Evolutionary conservation across 495 filamentous ascomycete species (phyloP).

Genomic region (Tuber indicum): DNA sequence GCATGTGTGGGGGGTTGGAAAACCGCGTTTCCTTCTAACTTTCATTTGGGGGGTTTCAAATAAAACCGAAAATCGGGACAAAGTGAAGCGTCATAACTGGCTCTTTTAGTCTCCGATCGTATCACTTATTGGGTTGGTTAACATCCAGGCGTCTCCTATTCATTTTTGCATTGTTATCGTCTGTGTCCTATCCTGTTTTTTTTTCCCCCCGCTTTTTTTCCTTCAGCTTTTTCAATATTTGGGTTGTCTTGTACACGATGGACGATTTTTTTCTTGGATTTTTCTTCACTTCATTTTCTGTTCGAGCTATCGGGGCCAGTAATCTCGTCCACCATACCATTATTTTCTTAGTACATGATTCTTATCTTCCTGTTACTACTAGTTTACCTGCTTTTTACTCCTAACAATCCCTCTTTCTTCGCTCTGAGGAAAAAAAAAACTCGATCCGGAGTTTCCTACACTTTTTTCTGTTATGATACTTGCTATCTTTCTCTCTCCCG

Average conservation of each 20-base stretch:
- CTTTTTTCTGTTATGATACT: background rate
- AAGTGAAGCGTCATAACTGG: slow-evolving; percentile 7
- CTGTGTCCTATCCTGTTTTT: background rate
- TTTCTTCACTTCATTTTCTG: background rate
- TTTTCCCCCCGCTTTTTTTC: background rate
- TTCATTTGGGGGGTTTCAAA: background rate
- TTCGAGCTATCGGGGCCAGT: background rate
- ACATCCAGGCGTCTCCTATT: slow-evolving; percentile 23
- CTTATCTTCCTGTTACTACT: slow-evolving; percentile 14
- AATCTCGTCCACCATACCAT: background rate
- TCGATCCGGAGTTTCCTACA: background rate
- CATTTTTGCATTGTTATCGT: background rate
- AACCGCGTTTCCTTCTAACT: slow-evolving; percentile 7
- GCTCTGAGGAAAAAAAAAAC: background rate
- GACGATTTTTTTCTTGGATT: slow-evolving; percentile 16
- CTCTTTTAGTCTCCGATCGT: slow-evolving; percentile 12
- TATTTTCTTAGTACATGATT: slow-evolving; percentile 25
- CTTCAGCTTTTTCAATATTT: background rate
- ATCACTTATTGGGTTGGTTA: slow-evolving; percentile 18
- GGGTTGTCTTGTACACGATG: slow-evolving; percentile 28
- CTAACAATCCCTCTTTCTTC: background rate
- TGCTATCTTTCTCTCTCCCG: background rate
- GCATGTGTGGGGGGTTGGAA: slow-evolving; percentile 12
- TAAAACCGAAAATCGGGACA: slow-evolving; percentile 10
- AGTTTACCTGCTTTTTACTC: slow-evolving; percentile 8